Base-by-base conservation (phyloP, 1,284 basidiomycete species). In the Melampsora abietis-canadensis region DNA sequence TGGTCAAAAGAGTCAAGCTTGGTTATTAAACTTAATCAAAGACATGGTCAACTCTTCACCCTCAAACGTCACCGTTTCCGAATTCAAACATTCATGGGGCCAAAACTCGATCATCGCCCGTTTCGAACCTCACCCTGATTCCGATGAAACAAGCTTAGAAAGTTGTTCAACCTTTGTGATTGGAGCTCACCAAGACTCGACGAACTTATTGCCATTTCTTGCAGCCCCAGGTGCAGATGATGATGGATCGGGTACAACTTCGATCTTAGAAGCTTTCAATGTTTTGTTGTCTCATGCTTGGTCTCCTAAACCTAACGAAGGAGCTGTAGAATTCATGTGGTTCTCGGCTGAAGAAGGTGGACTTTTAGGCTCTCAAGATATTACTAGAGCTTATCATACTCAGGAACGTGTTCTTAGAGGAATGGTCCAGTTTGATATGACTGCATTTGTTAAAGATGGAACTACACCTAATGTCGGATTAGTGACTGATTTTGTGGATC, bases 341-440 rank as follows among this genome's bases (percentile, higher is more conserved):
- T 98, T 93, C 82, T 91, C 90, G 68, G 94, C 93, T 63, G 93
- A 96, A 80, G 93, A 96, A 84, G 83, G 89, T 60, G 95, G 95
- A n/a, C 86, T 98, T 44, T 88, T 98, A 70, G 95, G 95, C 54
- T 92, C 91, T 57, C 92, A 96, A 82, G 94, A 92, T 12, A 87
- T 98, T 62, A 94, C 92, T 40, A 85, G 86, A 78, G 85, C 86
- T 69, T 98, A 98, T 81, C 88, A 87, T 78, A 81, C 84, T 27
- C 84, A 85, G 73, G 84, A 83, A 8, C 84, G 86, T 64, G 87
- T 89, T 78, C 90, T 97, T 75, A 84, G 89, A 80, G 92, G 90
- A 57, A 96, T 96, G 93, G 88, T 92, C 78, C 82, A 84, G 77
- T 76, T 82, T 79, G 77, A 82, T 64, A 61, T 77, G 76, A 77